A percentile compares a stretch with the other conserved stretches of the same genome.
These are phyloP conservation scores for Mycena indigotica DNA, from an alignment of 768 basidiomycete genomes.

Conservation along the genomic window DNA sequence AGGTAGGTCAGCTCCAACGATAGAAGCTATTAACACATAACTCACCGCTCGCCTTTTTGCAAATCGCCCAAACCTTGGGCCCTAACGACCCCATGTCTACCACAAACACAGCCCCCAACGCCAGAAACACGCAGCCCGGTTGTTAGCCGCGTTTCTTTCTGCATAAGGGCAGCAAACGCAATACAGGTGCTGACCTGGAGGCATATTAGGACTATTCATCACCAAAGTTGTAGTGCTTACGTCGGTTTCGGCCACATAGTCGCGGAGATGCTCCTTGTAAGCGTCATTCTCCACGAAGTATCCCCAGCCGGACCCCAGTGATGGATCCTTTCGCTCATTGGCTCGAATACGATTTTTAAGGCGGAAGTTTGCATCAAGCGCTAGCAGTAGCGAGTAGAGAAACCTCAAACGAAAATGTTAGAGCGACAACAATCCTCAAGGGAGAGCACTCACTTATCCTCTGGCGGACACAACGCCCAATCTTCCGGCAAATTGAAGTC, in stretches of 20 bases:
- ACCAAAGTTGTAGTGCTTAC: not conserved
- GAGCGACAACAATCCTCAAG: not conserved
- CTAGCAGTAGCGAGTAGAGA: constrained; percentile 14
- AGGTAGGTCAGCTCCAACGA: not conserved
- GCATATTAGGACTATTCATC: not conserved
- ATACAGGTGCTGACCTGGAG: constrained; percentile 1
- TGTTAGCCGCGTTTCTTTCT: constrained; percentile 1
- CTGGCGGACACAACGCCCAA: constrained; percentile 13
- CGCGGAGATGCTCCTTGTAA: not conserved
- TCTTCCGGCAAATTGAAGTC: constrained; percentile 23
- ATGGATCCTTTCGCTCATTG: constrained; percentile 11
- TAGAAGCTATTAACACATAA: not conserved
- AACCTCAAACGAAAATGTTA: constrained; percentile 1
- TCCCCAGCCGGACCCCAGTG: constrained; percentile 5
- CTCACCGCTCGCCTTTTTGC: constrained; percentile 22
- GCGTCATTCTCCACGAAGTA: not conserved
- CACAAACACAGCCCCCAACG: constrained; percentile 13
- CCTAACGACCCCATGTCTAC: constrained; percentile 14
- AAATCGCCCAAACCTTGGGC: constrained; percentile 20
- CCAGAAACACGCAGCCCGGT: constrained; percentile 8
- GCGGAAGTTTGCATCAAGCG: constrained; percentile 26
- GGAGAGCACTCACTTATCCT: constrained; percentile 1
- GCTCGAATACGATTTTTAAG: constrained; percentile 14
- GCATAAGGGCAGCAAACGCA: constrained; percentile 16
- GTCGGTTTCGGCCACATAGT: not conserved